Percentiles rank a stretch among this genome's conserved stretches.
phyloP scores from a whole-genome alignment of 257 asterid genomes.

The Nicotiana tomentosiformis region DNA sequence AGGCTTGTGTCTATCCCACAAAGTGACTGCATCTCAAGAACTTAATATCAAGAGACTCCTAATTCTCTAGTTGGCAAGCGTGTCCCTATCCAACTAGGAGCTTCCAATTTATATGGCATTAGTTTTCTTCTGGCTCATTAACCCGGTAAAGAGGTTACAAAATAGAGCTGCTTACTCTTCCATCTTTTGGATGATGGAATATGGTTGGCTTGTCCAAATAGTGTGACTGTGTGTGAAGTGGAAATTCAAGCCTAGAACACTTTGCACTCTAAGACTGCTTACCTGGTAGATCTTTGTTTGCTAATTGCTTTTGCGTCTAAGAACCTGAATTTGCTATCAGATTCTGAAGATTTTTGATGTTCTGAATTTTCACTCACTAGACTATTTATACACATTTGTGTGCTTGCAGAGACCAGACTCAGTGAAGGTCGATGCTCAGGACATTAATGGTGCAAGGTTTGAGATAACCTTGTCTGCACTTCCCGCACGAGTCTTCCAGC shows the following conservation, averaged over 20 bases:
- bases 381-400: background rate
- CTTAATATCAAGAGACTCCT: background rate
- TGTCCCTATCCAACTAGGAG: background rate
- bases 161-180: background rate
- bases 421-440: constrained; percentile 73
- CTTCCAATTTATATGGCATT: background rate
- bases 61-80: background rate
- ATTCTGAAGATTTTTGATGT: background rate
- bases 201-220: background rate
- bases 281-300: background rate
- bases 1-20: background rate
- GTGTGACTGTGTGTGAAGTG: background rate
- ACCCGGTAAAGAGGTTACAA: background rate
- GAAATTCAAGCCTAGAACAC: background rate
- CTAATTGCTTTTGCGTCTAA: background rate
- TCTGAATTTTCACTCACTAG: background rate
- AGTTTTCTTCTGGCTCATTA: background rate
- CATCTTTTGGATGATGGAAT: background rate
- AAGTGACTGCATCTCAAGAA: background rate
- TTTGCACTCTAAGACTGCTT: background rate
- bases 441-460: constrained; percentile 63
- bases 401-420: constrained; percentile 80
- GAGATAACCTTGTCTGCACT: constrained; percentile 61
- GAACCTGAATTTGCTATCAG: background rate
- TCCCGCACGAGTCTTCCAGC: constrained; percentile 89